Evolutionary conservation across 768 basidiomycete species (phyloP).

Genomic region (Trametes cubensis): DNA sequence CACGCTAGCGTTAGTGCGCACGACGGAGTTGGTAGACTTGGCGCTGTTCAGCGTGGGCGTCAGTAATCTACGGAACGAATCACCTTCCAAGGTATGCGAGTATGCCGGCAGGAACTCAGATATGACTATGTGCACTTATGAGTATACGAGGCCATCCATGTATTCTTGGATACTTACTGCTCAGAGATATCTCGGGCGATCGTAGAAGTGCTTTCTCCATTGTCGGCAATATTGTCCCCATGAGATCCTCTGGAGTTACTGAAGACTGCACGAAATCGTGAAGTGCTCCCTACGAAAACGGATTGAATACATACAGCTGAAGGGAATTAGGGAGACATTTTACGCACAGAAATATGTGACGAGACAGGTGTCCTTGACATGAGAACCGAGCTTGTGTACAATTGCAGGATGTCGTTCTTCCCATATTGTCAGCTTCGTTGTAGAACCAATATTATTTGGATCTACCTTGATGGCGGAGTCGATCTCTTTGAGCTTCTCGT

Average conservation of each 20-base stretch:
- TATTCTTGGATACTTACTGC: conserved; percentile 46
- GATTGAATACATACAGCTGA: conserved; percentile 10
- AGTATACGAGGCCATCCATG: conserved; percentile 1
- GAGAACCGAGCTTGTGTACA: conserved; percentile 64
- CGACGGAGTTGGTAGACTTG: conserved; percentile 70
- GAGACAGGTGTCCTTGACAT: conserved; percentile 69
- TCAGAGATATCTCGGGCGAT: conserved; percentile 77
- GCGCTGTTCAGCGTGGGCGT: conserved; percentile 63
- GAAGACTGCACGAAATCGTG: conserved; percentile 62
- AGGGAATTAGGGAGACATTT: background rate
- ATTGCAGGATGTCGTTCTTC: conserved; percentile 58
- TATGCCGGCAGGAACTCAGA: conserved; percentile 61
- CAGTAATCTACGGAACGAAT: conserved; percentile 56
- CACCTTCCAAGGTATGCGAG: conserved; percentile 48
- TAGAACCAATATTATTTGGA: background rate
- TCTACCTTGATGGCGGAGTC: conserved; percentile 51
- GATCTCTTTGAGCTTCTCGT: conserved; percentile 45
- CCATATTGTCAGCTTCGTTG: background rate
- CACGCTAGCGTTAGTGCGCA: conserved; percentile 56
- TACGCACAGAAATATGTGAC: conserved; percentile 57
- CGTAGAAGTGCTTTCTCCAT: conserved; percentile 82
- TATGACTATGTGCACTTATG: conserved; percentile 44
- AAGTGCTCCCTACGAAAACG: conserved; percentile 47
- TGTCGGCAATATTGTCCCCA: conserved; percentile 59
- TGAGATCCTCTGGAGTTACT: conserved; percentile 55